These are phyloP conservation scores for Cerioporus squamosus DNA, from an alignment of 1,284 basidiomycete species.

Conservation along the genomic window DNA sequence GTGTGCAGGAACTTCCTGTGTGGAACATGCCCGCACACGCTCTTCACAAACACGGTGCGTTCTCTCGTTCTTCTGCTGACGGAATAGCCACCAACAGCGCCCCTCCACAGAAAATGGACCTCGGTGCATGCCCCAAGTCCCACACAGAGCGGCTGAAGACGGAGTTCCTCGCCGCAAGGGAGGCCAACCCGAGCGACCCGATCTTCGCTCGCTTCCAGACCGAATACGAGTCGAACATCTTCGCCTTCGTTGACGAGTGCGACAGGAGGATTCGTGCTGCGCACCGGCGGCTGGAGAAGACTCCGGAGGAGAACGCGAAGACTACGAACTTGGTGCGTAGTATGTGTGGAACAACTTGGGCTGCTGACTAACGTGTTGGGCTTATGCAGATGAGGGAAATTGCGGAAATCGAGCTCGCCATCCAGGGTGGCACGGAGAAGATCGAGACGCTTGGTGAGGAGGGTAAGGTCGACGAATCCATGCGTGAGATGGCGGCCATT, in stretches of 20 bases:
- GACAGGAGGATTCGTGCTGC: slow-evolving; percentile 94
- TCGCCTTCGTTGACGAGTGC: slow-evolving; percentile 96
- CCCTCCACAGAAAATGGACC: slow-evolving; percentile 93
- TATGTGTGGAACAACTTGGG: neutral
- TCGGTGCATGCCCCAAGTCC: slow-evolving; percentile 96
- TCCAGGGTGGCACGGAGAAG: slow-evolving; percentile 98
- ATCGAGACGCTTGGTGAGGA: slow-evolving; percentile 97
- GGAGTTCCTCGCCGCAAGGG: slow-evolving; percentile 83
- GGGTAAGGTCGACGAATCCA: slow-evolving; percentile 98
- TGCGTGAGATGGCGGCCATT: slow-evolving; percentile 96
- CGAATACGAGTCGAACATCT: slow-evolving; percentile 96
- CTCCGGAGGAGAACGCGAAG: slow-evolving; percentile 98
- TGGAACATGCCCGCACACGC: slow-evolving; percentile 95
- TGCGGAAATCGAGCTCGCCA: slow-evolving; percentile 97
- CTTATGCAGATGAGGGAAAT: slow-evolving; percentile 92
- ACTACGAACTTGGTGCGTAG: slow-evolving; percentile 89
- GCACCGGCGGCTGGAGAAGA: slow-evolving; percentile 96
- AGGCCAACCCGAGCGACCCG: slow-evolving; percentile 76
- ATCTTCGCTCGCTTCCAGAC: slow-evolving; percentile 85
- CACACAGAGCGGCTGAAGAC: slow-evolving; percentile 95
- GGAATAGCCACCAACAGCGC: slow-evolving; percentile 1
- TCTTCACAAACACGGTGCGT: slow-evolving; percentile 98
- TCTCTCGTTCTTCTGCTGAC: neutral
- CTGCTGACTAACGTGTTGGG: neutral
- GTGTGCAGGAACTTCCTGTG: slow-evolving; percentile 99